A percentile compares a stretch with the other conserved stretches of the same genome.
These are phyloP conservation scores for Geranium rotundifolium DNA, from an alignment of 345 rosid species.

Conservation along the genomic window DNA sequence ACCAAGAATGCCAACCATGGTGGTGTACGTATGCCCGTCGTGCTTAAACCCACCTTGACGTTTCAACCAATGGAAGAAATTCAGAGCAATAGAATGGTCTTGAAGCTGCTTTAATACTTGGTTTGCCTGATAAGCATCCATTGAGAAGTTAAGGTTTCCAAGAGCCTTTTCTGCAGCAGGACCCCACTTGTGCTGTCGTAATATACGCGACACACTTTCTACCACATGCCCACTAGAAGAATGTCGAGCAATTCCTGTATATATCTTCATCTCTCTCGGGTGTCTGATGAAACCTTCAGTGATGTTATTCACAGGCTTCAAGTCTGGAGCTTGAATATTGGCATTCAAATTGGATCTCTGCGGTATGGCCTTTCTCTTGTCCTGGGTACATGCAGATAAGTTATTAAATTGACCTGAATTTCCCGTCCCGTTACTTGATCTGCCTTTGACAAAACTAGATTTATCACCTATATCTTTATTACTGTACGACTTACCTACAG, in stretches of 20 bases:
- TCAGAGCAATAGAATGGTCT: conserved; percentile 66
- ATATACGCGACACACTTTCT: conserved; percentile 42
- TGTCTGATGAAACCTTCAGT: conserved; percentile 24
- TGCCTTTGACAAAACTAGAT: conserved; percentile 30
- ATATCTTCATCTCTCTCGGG: conserved; percentile 32
- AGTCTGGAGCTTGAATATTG: conserved; percentile 22
- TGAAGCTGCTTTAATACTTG: conserved; percentile 76
- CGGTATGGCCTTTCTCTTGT: conserved; percentile 35
- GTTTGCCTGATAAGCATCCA: conserved; percentile 84
- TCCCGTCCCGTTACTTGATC: conserved; percentile 22
- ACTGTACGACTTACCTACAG: conserved; percentile 14
- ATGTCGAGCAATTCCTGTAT: conserved; percentile 30
- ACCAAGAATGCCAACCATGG: conserved; percentile 91
- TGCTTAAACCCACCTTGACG: conserved; percentile 60
- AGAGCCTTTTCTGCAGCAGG: conserved; percentile 68
- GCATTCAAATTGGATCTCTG: conserved; percentile 31
- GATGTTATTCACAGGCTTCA: conserved; percentile 19
- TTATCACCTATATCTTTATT: conserved; percentile 33
- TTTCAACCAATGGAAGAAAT: conserved; percentile 80
- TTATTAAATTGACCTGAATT: conserved; percentile 19
- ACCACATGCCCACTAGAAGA: conserved; percentile 26
- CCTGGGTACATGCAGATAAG: conserved; percentile 16
- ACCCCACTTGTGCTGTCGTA: conserved; percentile 59
- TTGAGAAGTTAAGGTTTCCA: conserved; percentile 28
- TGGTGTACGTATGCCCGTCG: conserved; percentile 86